Evolutionary conservation across 805 yeast species (phyloP).

Genomic region (Saturnispora mendoncae): DNA sequence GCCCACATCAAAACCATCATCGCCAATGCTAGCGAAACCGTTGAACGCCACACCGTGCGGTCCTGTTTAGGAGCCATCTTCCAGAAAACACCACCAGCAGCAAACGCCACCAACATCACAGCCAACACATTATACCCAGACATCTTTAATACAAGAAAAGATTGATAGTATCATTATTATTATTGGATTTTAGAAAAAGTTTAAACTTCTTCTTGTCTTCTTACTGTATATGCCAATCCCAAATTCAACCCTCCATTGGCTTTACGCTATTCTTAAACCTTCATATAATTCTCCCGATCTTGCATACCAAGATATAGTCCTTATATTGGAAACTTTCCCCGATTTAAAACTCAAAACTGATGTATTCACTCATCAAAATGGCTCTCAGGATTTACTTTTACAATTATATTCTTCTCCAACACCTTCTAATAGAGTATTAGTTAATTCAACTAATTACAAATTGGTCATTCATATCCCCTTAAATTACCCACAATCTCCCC

Average conservation of each 20-base stretch:
- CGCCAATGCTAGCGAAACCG: constrained; percentile 59
- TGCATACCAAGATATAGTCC: constrained; percentile 54
- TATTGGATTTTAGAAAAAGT: too few species aligned
- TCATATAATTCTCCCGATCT: constrained; percentile 52
- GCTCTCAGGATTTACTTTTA: constrained; percentile 50
- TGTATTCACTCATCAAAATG: constrained; percentile 47
- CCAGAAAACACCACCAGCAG: constrained; percentile 67
- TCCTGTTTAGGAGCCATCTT: constrained; percentile 76
- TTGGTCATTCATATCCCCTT: constrained; percentile 59
- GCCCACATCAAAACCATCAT: constrained; percentile 64
- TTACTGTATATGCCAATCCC: background rate
- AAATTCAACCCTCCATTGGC: constrained; percentile 38
- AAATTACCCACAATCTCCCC: constrained; percentile 59
- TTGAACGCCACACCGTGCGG: constrained; percentile 69
- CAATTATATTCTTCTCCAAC: constrained; percentile 46
- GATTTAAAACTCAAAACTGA: constrained; percentile 63
- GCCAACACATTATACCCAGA: constrained; percentile 13
- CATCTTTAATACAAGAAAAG: constrained; percentile 7
- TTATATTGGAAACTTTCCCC: constrained; percentile 41
- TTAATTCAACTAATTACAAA: constrained; percentile 28
- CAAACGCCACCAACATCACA: constrained; percentile 44
- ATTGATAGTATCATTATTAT: too few species aligned
- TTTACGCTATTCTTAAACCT: constrained; percentile 45
- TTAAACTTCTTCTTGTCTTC: too few species aligned
- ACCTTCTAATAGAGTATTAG: constrained; percentile 3